A percentile compares a stretch with the other conserved stretches of the same genome.
Conservation (phyloP, 345 rosid species). For the Pistacia integerrima region DNA sequence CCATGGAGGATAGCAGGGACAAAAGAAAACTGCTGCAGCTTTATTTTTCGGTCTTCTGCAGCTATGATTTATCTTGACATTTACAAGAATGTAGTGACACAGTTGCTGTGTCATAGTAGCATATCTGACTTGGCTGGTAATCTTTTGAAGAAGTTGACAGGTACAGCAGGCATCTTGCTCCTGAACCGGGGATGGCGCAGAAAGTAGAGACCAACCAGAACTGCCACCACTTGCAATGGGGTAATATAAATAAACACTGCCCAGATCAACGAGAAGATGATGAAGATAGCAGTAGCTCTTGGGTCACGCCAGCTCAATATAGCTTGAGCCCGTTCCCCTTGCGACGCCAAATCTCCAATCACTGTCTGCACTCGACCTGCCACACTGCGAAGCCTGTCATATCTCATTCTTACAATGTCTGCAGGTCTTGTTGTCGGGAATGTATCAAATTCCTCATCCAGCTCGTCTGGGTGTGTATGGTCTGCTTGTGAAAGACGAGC, state of each 20-base stretch:
- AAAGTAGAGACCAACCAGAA: slow-evolving; percentile 68
- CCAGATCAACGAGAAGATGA: slow-evolving; percentile 68
- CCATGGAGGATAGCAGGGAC: background rate
- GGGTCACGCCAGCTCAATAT: slow-evolving; percentile 97
- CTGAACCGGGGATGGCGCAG: slow-evolving; percentile 95
- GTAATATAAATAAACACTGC: slow-evolving; percentile 80
- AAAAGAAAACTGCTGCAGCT: background rate
- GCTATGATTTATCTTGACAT: slow-evolving; percentile 12
- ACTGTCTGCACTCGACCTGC: slow-evolving; percentile 90
- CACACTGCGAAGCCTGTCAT: slow-evolving; percentile 78
- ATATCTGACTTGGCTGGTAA: slow-evolving; percentile 88
- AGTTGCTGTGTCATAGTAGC: slow-evolving; percentile 51
- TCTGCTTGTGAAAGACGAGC: slow-evolving; percentile 80
- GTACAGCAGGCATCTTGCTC: slow-evolving; percentile 83
- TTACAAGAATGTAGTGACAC: background rate
- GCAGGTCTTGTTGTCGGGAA: slow-evolving; percentile 65
- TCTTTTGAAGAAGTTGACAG: slow-evolving; percentile 94
- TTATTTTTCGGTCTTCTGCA: slow-evolving; percentile 10
- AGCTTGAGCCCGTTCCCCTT: slow-evolving; percentile 86
- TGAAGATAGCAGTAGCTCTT: slow-evolving; percentile 81
- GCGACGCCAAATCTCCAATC: slow-evolving; percentile 85
- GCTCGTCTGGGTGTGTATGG: slow-evolving; percentile 70
- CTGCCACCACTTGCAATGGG: slow-evolving; percentile 84
- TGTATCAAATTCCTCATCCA: slow-evolving; percentile 90
- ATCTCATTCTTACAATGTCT: slow-evolving; percentile 72